Evolutionary conservation across 768 basidiomycete genomes (phyloP), one percentile per base, ranked within the genome.

Genomic region (Mycena vulgaris): DNA sequence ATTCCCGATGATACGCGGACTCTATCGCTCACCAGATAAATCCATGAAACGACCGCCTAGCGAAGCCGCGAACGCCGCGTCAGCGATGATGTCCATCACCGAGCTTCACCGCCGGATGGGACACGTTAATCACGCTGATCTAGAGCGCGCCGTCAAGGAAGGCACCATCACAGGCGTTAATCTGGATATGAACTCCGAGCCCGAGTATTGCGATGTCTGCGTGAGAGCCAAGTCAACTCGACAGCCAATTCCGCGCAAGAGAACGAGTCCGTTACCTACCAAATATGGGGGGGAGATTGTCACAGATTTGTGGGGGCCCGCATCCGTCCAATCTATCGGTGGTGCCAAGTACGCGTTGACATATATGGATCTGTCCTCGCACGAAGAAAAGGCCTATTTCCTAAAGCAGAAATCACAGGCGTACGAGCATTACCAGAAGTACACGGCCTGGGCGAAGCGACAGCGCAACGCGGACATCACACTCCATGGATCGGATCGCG

Each of bases 51-150:
- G 10, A 58, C 23, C 31, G 65, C n/a, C 25, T 8, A 23, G 69
- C 13, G 40, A 63, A 37, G 45, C 40, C 33, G 71, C 74, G 5
- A 66, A 61, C 51, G 28, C 58, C 17, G 51, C 74, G 61, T 68
- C 59, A 14, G 11, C 17, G 28, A 33, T 47, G 28, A 63, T 80
- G 16, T 72, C 76, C 21, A 76, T 81, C 57, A 65, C 60, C 37
- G 76, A 82, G 45, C 70, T 83, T 8, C 84, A 86, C 49, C 66
- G 69, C 2, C 49, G 61, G 10, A 75, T 85, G 59, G 83, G 81
- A 0, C 84, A 86, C 59, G 74, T 82, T 16, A 74, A 80, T 21
- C 75, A 73, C 9, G 70, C 76, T 0, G 66, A 76, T 2, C 74
- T 81, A n/a, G 51, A 64, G 1, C 27, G 72, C 21, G 76, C 81